A percentile compares a stretch with the other conserved stretches of the same genome.
phyloP scores from a whole-genome alignment of 2,329 filamentous ascomycete genomes.

The Aplosporella prunicola region DNA sequence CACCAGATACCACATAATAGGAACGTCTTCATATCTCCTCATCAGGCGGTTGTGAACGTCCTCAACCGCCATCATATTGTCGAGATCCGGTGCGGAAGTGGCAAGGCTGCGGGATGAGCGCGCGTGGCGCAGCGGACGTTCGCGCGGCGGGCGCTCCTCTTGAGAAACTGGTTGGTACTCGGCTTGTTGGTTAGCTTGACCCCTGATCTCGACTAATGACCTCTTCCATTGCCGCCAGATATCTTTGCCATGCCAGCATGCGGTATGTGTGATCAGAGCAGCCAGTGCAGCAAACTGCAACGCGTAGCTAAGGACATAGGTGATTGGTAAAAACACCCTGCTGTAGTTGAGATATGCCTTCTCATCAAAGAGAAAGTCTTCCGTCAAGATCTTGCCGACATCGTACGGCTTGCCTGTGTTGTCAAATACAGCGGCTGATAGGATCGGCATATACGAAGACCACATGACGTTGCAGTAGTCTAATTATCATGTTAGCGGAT shows the following conservation, averaged over 20 bases:
- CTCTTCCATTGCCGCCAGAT: slow-evolving; percentile 68
- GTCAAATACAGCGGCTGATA: slow-evolving; percentile 78
- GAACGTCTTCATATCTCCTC: slow-evolving; percentile 72
- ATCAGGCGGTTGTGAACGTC: slow-evolving; percentile 81
- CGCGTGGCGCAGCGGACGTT: slow-evolving; percentile 3
- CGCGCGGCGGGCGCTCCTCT: slow-evolving; percentile 33
- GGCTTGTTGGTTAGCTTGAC: slow-evolving; percentile 14
- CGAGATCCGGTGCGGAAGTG: slow-evolving; percentile 28
- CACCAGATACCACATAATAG: slow-evolving; percentile 68
- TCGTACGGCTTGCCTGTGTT: slow-evolving; percentile 73
- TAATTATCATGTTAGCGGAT: slow-evolving; percentile 12
- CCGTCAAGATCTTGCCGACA: slow-evolving; percentile 68
- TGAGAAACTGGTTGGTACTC: slow-evolving; percentile 27
- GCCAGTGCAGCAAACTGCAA: slow-evolving; percentile 78
- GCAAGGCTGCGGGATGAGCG: slow-evolving; percentile 19
- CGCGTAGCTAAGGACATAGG: slow-evolving; percentile 78
- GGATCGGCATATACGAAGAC: slow-evolving; percentile 76
- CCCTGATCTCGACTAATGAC: slow-evolving; percentile 54
- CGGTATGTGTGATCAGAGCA: slow-evolving; percentile 69
- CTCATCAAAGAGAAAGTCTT: slow-evolving; percentile 68
- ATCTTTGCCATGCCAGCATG: slow-evolving; percentile 75
- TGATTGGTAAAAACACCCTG: slow-evolving; percentile 75
- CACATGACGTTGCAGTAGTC: slow-evolving; percentile 71
- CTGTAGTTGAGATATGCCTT: slow-evolving; percentile 73
- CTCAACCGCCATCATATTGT: slow-evolving; percentile 56